Evolutionary conservation across 1,139 yeast genomes (phyloP).

Genomic region (Sporopachydermia cereana): DNA sequence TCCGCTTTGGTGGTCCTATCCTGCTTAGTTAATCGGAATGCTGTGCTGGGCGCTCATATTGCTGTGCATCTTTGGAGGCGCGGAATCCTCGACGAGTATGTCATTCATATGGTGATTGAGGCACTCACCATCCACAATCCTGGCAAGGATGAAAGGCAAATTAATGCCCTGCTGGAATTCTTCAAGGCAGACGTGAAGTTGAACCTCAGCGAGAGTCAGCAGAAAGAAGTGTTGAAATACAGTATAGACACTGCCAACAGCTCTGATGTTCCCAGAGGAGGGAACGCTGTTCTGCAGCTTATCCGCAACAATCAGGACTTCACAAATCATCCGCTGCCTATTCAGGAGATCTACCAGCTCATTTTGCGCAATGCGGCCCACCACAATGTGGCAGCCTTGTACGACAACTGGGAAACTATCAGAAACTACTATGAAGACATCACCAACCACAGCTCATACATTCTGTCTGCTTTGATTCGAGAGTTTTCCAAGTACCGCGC

Average conservation of each 20-base stretch:
- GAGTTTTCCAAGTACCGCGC: conserved; percentile 15
- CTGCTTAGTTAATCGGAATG: conserved; percentile 7
- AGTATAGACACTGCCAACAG: conserved; percentile 10
- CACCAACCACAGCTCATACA: conserved; percentile 10
- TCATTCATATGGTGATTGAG: conserved; percentile 9
- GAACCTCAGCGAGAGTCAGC: conserved; percentile 10
- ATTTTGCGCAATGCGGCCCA: conserved; percentile 11
- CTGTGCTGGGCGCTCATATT: conserved; percentile 15
- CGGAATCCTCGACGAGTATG: conserved; percentile 8
- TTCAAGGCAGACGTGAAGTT: conserved; percentile 5
- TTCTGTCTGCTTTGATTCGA: conserved; percentile 14
- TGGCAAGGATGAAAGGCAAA: conserved; percentile 9
- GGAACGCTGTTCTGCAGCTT: conserved; percentile 9
- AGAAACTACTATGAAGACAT: conserved; percentile 8
- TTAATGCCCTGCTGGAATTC: conserved; percentile 13
- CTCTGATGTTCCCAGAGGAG: conserved; percentile 17
- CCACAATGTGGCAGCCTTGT: conserved; percentile 12
- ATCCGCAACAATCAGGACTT: conserved; percentile 8
- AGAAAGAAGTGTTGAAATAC: conserved; percentile 12
- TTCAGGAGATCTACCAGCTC: conserved; percentile 11
- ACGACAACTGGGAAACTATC: conserved; percentile 12
- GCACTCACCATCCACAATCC: conserved; percentile 13
- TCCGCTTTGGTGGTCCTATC: neutral
- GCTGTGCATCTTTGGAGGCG: conserved; percentile 11
- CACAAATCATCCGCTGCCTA: too few species aligned